Evolutionary conservation across 257 asterid species (phyloP), one percentile per base, ranked within the genome.

Genomic region (Perilla frutescens): DNA sequence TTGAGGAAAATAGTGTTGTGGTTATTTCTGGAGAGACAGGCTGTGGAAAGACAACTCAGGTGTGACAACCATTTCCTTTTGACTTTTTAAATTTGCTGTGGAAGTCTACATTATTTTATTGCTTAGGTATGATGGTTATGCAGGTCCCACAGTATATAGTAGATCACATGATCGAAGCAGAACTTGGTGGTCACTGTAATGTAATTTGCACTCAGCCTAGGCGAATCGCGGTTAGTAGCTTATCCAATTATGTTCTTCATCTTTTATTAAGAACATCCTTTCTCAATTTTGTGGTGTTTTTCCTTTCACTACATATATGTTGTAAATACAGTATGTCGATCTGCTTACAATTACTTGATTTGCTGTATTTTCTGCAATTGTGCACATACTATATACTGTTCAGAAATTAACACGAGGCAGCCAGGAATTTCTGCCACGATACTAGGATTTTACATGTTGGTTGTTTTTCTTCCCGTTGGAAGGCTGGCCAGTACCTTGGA

Each of bases 11-110:
- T 71, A 81, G 85, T 75, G 97, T 90, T 75, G 82, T 92, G 81
- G 97, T 94, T 72, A 85, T 94, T 78, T 91, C 90, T 78, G 99
- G 99, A 55, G 99, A 94, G 88, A 94, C 99, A 41, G 99, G 99
- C 66, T 94, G 97, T 71, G 99, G 99, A 63, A 94, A 94, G 87
- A 94, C 97, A 74, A 94, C 99, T 74, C 99, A 94, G 99, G 99
- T 94, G 67, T 72, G 76, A 69, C 48, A 65, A 72, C 63, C 60
- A 48, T 71, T 53, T 60, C 57, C 66, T 36, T 76, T 58, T 60
- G 49, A 58, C 77, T 57, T 76, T 62, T 73, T 51, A 29, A 74
- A 72, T 76, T 50, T 43, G 47, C 20, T 61, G 8, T 39, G 56
- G 31, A 70, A 65, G 53, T 73, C 26, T 54, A 51, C 59, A 40